Evolutionary conservation across 371 early-diverging fungal genomes (phyloP).

Genomic region (Choanephora cucurbitarum): DNA sequence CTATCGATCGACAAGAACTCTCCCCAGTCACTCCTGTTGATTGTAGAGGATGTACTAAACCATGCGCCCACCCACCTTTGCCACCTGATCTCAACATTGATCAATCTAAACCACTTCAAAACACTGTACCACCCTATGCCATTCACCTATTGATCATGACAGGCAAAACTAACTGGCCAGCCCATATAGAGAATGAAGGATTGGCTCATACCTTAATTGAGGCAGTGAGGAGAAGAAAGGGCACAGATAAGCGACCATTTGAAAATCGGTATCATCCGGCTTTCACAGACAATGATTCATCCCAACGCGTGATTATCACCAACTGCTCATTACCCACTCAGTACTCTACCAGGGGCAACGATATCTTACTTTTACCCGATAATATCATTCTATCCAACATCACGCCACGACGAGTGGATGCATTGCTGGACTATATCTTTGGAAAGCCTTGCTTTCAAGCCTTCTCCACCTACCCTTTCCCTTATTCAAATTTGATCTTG

Average conservation of each 20-base stretch:
- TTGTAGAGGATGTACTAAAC: constrained; percentile 31
- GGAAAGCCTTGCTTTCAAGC: constrained; percentile 25
- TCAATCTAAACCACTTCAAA: constrained; percentile 33
- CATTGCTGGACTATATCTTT: constrained; percentile 36
- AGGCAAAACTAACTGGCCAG: constrained; percentile 38
- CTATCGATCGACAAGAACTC: constrained; percentile 25
- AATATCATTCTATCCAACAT: constrained; percentile 43
- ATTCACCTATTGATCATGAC: constrained; percentile 40
- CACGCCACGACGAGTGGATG: constrained; percentile 26
- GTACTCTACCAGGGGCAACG: constrained; percentile 25
- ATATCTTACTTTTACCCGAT: constrained; percentile 39
- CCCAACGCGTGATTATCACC: constrained; percentile 37
- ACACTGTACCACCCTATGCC: constrained; percentile 41
- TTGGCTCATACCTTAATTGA: constrained; percentile 31
- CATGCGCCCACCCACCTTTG: constrained; percentile 37
- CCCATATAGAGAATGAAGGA: constrained; percentile 46
- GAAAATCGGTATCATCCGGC: constrained; percentile 26
- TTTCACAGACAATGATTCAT: not conserved
- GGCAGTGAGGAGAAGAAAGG: constrained; percentile 21
- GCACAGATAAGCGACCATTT: constrained; percentile 8
- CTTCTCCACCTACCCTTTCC: constrained; percentile 31
- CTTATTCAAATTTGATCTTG: constrained; percentile 27
- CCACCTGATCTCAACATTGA: constrained; percentile 34
- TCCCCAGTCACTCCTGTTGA: constrained; percentile 27
- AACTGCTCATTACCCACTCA: constrained; percentile 29